Evolutionary conservation across 345 rosid genomes (phyloP).

Genomic region (Bruguiera sexangula): DNA sequence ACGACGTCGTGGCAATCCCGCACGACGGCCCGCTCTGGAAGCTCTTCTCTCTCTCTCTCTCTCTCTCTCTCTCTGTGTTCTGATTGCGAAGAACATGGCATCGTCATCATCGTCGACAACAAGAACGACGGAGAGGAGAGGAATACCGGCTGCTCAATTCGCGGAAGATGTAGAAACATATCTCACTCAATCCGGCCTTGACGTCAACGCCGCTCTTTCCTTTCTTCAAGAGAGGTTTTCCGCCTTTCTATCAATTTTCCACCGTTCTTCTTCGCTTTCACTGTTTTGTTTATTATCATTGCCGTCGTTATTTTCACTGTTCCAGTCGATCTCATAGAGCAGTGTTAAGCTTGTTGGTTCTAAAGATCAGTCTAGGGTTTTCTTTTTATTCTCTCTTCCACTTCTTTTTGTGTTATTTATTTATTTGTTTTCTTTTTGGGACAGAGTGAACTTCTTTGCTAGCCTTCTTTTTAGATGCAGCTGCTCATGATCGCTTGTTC

Average conservation of each 20-base stretch:
- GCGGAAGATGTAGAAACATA: constrained; percentile 76
- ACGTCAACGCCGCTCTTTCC: constrained; percentile 77
- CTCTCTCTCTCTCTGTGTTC: too few relatives aligned
- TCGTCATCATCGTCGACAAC: constrained; percentile 21
- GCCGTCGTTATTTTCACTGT: neutral
- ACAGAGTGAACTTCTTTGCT: too few relatives aligned
- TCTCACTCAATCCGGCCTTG: constrained; percentile 64
- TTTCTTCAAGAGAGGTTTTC: constrained; percentile 85
- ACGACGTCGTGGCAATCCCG: too few relatives aligned
- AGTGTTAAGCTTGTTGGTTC: too few relatives aligned
- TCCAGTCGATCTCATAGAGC: neutral
- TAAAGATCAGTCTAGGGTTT: too few relatives aligned
- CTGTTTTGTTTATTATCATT: neutral
- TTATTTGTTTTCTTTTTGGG: too few relatives aligned
- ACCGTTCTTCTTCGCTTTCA: neutral
- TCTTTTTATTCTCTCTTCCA: too few relatives aligned
- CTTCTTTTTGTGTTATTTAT: too few relatives aligned
- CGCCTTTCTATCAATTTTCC: neutral
- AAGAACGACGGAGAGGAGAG: constrained; percentile 67
- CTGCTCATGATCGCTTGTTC: too few relatives aligned
- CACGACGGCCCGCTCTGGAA: too few relatives aligned
- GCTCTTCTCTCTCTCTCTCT: neutral
- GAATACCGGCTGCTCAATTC: constrained; percentile 85
- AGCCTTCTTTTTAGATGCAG: too few relatives aligned
- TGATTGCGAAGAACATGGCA: constrained; percentile 20